Evolutionary conservation across 495 filamentous ascomycete genomes (phyloP), one percentile per base, ranked within the genome.

Genomic region (Neurospora sp.): DNA sequence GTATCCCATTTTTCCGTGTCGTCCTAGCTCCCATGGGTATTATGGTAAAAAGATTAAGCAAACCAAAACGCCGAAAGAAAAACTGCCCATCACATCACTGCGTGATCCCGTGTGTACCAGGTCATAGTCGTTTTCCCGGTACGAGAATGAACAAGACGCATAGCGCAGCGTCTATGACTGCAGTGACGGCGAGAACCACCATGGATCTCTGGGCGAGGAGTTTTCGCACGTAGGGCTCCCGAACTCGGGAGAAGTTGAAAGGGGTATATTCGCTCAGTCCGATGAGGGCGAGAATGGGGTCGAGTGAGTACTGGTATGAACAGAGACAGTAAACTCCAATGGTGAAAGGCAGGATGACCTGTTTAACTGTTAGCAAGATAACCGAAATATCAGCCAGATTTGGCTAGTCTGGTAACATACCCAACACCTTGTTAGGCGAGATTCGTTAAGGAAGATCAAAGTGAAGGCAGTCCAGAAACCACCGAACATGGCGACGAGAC

Each of bases 221-320:
- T 76, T 89, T 91, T 42, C 93, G 91, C 39, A 98, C 92, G 77
- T 95, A 99, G 0, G 93, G 92, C 80, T 99, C 96, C 62, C 90
- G 88, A 71, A 99, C 92, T 4, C 89, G 88, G 16, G 90, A 89
- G 86, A 95, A 98, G 77, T 90, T 90, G 87, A 97, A 92, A 70
- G 97, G 94, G 0, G 94, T 97, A 83, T 97, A 97, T 83, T 99
- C 96, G 84, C 94, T 98, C 78, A 89, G 90, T 39, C 95, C 95
- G 23, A 92, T 75, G n/a, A 98, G 87, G 4, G 93, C 96, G 82
- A 98, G 90, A 75, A 96, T 84, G 1, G 96, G 96, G 79, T 99
- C 96, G 44, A 99, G 87, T 71, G 91, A 91, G 84, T 98, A 99
- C 82, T 98, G 95, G 77, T 98, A 95, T 5, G 93, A 93, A 73